Percentiles rank a stretch among this genome's conserved stretches.
Conservation (phyloP, 768 basidiomycete species). For the Trichaptum fuscoviolaceum region DNA sequence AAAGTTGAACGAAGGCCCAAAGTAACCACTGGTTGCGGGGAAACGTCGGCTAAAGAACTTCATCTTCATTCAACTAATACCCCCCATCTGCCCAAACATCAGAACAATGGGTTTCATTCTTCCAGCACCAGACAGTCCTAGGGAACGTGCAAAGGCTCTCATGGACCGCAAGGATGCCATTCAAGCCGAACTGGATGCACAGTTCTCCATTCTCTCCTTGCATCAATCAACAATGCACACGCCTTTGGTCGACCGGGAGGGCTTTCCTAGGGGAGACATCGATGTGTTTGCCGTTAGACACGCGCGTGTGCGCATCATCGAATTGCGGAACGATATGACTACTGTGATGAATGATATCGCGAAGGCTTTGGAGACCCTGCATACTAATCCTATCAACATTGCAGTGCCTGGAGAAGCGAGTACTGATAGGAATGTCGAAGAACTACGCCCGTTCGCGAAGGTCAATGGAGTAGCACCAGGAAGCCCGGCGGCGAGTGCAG, state of each 20-base stretch:
- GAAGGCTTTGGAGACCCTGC: constrained; percentile 64
- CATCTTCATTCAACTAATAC: no score
- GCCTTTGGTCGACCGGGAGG: constrained; percentile 79
- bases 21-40: no score
- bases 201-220: constrained; percentile 55
- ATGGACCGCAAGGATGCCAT: constrained; percentile 67
- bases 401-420: constrained; percentile 16
- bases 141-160: constrained; percentile 56
- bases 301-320: constrained; percentile 73
- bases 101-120: constrained; percentile 41
- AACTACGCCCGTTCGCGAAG: constrained; percentile 59
- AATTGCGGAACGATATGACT: constrained; percentile 74
- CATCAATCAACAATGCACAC: constrained; percentile 64
- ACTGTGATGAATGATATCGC: constrained; percentile 62
- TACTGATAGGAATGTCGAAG: constrained; percentile 12
- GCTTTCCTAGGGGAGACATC: constrained; percentile 85
- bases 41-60: no score
- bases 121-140: constrained; percentile 38
- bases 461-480: constrained; percentile 76
- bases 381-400: constrained; percentile 36
- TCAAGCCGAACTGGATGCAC: constrained; percentile 62
- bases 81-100: no score
- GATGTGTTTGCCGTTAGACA: constrained; percentile 75
- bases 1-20: no score
- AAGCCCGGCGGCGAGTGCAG: constrained; percentile 82